Evolutionary conservation across 345 rosid genomes (phyloP).

Genomic region (Murraya paniculata): DNA sequence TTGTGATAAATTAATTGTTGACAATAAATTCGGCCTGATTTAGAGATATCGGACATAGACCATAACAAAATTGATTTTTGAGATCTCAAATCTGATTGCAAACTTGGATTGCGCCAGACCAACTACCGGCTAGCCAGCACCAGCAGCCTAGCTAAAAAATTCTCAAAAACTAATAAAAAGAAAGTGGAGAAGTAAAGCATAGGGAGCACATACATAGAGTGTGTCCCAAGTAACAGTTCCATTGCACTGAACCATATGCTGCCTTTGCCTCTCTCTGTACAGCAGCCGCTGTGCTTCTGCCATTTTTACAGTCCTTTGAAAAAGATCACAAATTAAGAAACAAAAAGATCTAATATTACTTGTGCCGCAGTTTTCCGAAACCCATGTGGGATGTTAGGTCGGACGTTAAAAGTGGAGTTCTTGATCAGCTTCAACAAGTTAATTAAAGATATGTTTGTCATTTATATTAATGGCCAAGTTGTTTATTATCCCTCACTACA

Average conservation of each 20-base stretch:
- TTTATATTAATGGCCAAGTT: not conserved
- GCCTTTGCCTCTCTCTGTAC: not conserved
- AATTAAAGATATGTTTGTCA: not conserved
- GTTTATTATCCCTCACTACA: not conserved
- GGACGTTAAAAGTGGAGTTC: not conserved
- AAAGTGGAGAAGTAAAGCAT: slow-evolving; percentile 22
- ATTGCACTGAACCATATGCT: not conserved
- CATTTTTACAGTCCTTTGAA: not conserved
- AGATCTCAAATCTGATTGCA: not conserved
- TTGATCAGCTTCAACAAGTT: not conserved
- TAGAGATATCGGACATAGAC: too few relatives aligned
- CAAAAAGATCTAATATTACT: not conserved
- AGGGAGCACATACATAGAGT: slow-evolving; percentile 24
- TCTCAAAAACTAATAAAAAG: not conserved
- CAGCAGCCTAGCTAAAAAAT: slow-evolving; percentile 2
- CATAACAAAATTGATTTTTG: too few relatives aligned
- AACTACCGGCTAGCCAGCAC: not conserved
- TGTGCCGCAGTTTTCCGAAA: not conserved
- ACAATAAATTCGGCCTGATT: too few relatives aligned
- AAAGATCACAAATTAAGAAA: not conserved
- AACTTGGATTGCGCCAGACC: slow-evolving; percentile 10
- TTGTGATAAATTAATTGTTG: too few relatives aligned
- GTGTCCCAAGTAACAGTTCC: slow-evolving; percentile 20
- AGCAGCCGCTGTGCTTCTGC: not conserved
- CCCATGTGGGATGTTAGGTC: slow-evolving; percentile 1